Base-by-base conservation (phyloP, 2,329 filamentous ascomycete species). In the Cladophialophora chaetospira region DNA sequence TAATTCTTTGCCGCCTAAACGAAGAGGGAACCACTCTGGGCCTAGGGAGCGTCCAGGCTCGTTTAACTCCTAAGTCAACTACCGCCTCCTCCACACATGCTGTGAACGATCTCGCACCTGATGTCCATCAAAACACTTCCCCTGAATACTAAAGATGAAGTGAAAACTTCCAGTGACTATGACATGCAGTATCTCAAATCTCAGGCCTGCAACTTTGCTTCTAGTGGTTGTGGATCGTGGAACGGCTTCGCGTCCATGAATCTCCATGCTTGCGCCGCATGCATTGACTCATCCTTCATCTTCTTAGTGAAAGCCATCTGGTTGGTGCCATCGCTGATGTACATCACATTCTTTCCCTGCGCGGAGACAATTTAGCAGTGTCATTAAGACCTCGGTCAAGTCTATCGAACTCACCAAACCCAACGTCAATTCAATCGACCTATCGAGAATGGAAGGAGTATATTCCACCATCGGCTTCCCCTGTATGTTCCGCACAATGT, bases 341-440 rank as follows among this genome's bases (percentile, higher is more conserved):
- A 62, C 11, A 21, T 53, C 17, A 58, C 56, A 28, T 55, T 57
- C 21, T 60, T 57, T 6, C 49, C 51, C 57, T 60, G 31, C 2
- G 25, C 5, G 31, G 26, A 17, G 6, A 8, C 36, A 40, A n/a
- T 21, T 23, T 44, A 10, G 15, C 29, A n/a, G n/a, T 33, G 8
- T 8, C 13, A 13, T 33, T 33, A 8, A 33, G 8, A 6, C 44
- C 44, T 31, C 1, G n/a, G 10, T 19, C 31, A 23, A 33, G 10
- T n/a, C n/a, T n/a, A 33, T 13, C 28, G 4, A 11, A 59, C 60
- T 52, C 38, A 60, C 60, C 67, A 82, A 60, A 8, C 80, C 80
- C 5, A 83, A 66, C 0, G 81, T 83, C 62, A 84, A 63, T 65
- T 82, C 82, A 55, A 82, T 83, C 4, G 75, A 69, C 0, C 74